phyloP scores from a whole-genome alignment of 179 eudicot genomes.

The Beta corolliflora region DNA sequence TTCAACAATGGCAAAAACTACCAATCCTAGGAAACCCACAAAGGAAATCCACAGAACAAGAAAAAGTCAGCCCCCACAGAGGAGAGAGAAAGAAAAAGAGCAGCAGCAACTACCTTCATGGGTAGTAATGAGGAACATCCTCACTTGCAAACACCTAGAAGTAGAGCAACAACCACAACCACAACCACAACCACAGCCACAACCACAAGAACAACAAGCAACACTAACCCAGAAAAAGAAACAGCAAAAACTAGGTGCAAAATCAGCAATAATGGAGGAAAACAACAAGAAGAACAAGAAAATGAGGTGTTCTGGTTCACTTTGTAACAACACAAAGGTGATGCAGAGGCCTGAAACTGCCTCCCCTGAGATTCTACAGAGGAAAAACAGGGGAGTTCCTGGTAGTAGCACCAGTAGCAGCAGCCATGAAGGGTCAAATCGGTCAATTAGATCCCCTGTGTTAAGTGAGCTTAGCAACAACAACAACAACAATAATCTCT shows the following conservation, averaged over 20 bases:
- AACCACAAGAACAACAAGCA: conserved; percentile 21
- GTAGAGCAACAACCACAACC: conserved; percentile 35
- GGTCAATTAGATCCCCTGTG: conserved; percentile 43
- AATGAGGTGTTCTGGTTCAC: conserved; percentile 81
- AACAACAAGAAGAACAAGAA: conserved; percentile 61
- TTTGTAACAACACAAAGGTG: conserved; percentile 84
- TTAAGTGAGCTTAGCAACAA: conserved; percentile 33
- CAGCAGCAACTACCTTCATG: conserved; percentile 52
- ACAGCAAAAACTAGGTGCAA: conserved; percentile 26
- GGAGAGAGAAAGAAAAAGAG: background rate
- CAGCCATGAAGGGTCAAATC: conserved; percentile 41
- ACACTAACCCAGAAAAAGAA: conserved; percentile 29
- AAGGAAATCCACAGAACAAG: conserved; percentile 41
- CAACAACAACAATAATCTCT: conserved; percentile 14
- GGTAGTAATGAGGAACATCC: conserved; percentile 68
- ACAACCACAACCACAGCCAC: conserved; percentile 22
- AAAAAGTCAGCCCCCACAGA: conserved; percentile 17
- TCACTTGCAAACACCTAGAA: conserved; percentile 78
- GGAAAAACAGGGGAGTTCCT: conserved; percentile 35
- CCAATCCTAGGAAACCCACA: conserved; percentile 50
- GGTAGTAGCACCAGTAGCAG: conserved; percentile 24
- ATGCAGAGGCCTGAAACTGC: conserved; percentile 70
- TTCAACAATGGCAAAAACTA: conserved; percentile 62
- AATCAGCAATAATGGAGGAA: conserved; percentile 28
- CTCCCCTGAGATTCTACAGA: conserved; percentile 39